Base-by-base conservation (phyloP, 2,329 filamentous ascomycete species). In the Onygenales sp. region DNA sequence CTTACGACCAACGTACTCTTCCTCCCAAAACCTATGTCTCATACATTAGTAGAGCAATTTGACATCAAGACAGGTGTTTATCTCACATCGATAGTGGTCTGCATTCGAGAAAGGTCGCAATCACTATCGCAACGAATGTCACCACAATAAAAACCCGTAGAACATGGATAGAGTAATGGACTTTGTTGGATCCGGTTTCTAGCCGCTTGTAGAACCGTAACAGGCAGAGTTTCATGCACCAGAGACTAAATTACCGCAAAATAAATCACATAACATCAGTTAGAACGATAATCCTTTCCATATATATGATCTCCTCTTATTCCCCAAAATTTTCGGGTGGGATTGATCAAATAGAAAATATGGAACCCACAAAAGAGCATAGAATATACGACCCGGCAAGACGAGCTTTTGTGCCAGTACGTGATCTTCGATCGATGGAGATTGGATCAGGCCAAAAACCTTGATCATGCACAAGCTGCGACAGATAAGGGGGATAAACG, bases 181-280 rank as follows among this genome's bases (percentile, higher is more conserved):
- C 55, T 42, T 49, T 56, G 45, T 49, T 56, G 3, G 57, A 58
- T 4, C 57, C 57, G 9, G 53, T 58, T 49, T 57, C 57, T 21
- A 58, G 39, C 13, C 57, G 52, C 5, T 52, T 53, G 47, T 58
- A 58, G 34, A 58, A 58, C 49, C 55, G 53, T 13, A 58, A 46
- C 14, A 58, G 53, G 39, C 55, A 57, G 10, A 57, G 44, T 39
- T 58, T 58, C 55, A 58, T 57, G 47, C 52, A 57, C 57, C 57
- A 58, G 40, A 58, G 49, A 48, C 57, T 58, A 43, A 42, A 52
- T 40, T 13, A 32, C 14, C 32, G n/a, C 45, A 47, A 27, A 32
- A 36, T 47, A 39, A 11, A 21, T 45, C 31, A 36, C 21, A 48
- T 14, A 47, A 33, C 21, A 48, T 13, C n/a, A 8, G n/a, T 27